A percentile compares a stretch with the other conserved stretches of the same genome.
phyloP scores from a whole-genome alignment of 257 asterid genomes.

The Capsicum pubescens region DNA sequence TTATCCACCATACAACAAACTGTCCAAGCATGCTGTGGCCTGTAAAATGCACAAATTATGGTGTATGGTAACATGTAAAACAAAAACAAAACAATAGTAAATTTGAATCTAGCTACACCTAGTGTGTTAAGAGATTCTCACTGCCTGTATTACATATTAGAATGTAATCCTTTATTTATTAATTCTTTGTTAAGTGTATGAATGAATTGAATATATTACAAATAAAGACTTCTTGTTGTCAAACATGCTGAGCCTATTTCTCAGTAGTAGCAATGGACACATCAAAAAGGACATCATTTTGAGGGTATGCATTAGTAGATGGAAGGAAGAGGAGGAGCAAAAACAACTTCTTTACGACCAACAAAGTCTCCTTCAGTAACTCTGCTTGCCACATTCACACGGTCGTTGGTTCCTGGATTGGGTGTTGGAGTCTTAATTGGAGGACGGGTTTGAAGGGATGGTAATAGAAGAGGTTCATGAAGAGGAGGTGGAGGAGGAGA shows the following conservation, averaged over 20 bases:
- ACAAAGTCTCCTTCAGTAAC: not conserved
- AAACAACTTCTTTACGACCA: not conserved
- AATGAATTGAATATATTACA: not conserved
- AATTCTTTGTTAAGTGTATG: constrained; percentile 18
- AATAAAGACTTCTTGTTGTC: not conserved
- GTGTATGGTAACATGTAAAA: not conserved
- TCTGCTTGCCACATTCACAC: not conserved
- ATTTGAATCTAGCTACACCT: not conserved
- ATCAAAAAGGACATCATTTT: constrained; percentile 39
- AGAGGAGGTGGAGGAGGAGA: constrained; percentile 35
- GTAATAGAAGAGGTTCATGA: not conserved
- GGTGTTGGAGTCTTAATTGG: constrained; percentile 34
- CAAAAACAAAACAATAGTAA: not conserved
- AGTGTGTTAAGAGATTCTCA: not conserved
- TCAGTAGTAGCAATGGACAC: constrained; percentile 31
- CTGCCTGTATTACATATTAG: not conserved
- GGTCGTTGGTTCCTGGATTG: constrained; percentile 19
- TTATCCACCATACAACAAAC: not conserved
- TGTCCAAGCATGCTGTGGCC: not conserved
- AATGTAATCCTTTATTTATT: not conserved
- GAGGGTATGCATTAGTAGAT: constrained; percentile 35
- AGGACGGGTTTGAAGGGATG: not conserved
- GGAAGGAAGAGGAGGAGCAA: constrained; percentile 31
- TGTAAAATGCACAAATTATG: constrained; percentile 6
- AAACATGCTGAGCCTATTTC: constrained; percentile 23